Evolutionary conservation across 2,329 filamentous ascomycete genomes (phyloP), one percentile per base, ranked within the genome.

Genomic region (Xylariaceae sp.): DNA sequence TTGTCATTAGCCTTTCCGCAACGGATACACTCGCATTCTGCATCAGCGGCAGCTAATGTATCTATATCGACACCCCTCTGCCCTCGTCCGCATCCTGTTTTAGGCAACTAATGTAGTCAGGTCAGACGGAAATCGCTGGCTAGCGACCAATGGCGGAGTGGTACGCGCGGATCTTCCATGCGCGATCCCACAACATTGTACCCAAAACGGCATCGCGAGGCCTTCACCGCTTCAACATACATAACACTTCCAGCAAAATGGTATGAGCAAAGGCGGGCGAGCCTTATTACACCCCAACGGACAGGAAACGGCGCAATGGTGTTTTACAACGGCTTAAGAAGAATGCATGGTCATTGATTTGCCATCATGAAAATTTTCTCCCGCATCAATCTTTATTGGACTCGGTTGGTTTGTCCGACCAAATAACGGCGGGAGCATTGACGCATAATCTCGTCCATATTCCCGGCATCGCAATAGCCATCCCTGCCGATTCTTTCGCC

Each of bases 151-250:
- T 50, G 51, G 40, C 44, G 55, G 34, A 34, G 52, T 33, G 23
- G 40, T 41, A 31, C 51, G 62, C 53, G 59, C 65, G 60, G 60
- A 65, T 66, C 65, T 54, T 56, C 55, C 39, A 63, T 65, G 65
- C 64, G 56, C 36, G 43, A 67, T 65, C 62, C 61, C 63, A 67
- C 62, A 58, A 46, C 26, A 54, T 51, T 49, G 57, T 57, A 51
- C 66, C 67, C 33, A 64, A 67, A 68, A 43, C 33, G 60, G 66
- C 58, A 64, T 68, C 65, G 66, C 56, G 63, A 68, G 33, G 41
- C 56, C 57, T 60, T 69, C 67, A 69, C 67, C 67, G 67, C 67
- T 64, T 55, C 59, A 54, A 62, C 56, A 47, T 56, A 52, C 58
- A 50, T 64, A 49, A 63, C 53, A 17, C 50, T 55, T 58, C 54